These are phyloP conservation scores for Diutina pseudorugosa DNA, from an alignment of 1,139 yeast genomes.

Conservation along the genomic window DNA sequence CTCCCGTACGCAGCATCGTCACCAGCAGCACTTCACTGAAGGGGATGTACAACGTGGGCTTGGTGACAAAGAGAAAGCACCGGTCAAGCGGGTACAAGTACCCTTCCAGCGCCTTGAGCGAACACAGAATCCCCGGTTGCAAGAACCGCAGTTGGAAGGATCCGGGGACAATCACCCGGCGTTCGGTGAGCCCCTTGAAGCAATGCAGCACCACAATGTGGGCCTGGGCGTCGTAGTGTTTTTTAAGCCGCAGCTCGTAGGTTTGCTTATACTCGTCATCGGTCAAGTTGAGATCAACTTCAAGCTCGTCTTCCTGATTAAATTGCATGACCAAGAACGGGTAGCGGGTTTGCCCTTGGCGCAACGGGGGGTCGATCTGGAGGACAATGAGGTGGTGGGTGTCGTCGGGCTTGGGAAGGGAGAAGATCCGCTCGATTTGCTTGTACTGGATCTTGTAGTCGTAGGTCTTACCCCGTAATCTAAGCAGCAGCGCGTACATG, in stretches of 20 bases:
- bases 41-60: constrained; percentile 89
- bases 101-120: constrained; percentile 93
- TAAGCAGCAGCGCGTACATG: constrained; percentile 77
- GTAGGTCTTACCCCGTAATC: constrained; percentile 94
- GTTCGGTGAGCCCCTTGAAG: constrained; percentile 80
- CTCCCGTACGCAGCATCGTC: constrained; percentile 76
- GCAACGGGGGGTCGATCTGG: constrained; percentile 87
- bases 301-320: constrained; percentile 80
- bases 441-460: constrained; percentile 91
- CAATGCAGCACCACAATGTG: constrained; percentile 84
- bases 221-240: constrained; percentile 70
- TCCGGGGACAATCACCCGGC: constrained; percentile 82
- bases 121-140: constrained; percentile 83
- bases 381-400: constrained; percentile 76
- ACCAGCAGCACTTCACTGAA: constrained; percentile 66
- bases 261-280: constrained; percentile 71
- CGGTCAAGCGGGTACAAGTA: constrained; percentile 83
- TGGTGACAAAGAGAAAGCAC: constrained; percentile 82
- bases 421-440: constrained; percentile 81
- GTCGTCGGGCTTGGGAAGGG: constrained; percentile 91
- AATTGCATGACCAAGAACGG: constrained; percentile 89
- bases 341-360: constrained; percentile 90
- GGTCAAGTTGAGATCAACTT: constrained; percentile 75
- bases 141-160: constrained; percentile 58
- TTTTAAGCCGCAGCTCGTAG: constrained; percentile 67